Base-by-base conservation (phyloP, 2,329 filamentous ascomycete species). In the Curvularia lunata region DNA sequence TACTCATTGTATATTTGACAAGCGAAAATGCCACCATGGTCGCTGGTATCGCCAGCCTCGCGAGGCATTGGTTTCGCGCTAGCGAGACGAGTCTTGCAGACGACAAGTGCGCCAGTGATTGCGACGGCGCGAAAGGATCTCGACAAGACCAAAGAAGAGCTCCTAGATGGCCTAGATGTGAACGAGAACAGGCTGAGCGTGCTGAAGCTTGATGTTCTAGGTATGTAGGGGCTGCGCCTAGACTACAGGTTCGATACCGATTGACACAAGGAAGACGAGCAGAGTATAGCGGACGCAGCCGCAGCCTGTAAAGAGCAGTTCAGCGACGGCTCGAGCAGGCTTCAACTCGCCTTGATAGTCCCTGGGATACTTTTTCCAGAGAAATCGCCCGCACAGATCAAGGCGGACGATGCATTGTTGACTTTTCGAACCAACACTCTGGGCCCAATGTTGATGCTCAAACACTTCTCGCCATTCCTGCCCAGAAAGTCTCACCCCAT, bases 381-480 rank as follows among this genome's bases (percentile, higher is more conserved):
- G 72, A 92, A 89, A 74, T 85, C 86, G 1, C 89, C 88, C 0
- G 66, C 77, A 0, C 87, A 91, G 67, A 84, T 95, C 55, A 79
- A 88, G 57, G 83, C 85, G 56, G 80, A 80, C 19, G 73, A 81
- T 34, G 86, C 89, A 18, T 78, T 90, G n/a, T 78, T 86, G 45
- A 92, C 86, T n/a, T 88, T 92, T 75, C 82, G 83, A 51, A 85
- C 91, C 58, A 96, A 95, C 74, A 82, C 87, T 0, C 79, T 95
- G 2, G 91, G 90, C 0, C 90, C 90, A 0, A 80, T 95, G 69
- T 80, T 95, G 52, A 82, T 94, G 55, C 84, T 91, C 70, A 95
- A 95, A 76, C 86, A 92, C 75, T 91, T 95, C 66, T 81, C 82
- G 0, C 79, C 79, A 0, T 88, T 93, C 67, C 80, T 95, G 3